Conservation (phyloP, 2,329 filamentous ascomycete species). For the Chaetomiaceae sp. region DNA sequence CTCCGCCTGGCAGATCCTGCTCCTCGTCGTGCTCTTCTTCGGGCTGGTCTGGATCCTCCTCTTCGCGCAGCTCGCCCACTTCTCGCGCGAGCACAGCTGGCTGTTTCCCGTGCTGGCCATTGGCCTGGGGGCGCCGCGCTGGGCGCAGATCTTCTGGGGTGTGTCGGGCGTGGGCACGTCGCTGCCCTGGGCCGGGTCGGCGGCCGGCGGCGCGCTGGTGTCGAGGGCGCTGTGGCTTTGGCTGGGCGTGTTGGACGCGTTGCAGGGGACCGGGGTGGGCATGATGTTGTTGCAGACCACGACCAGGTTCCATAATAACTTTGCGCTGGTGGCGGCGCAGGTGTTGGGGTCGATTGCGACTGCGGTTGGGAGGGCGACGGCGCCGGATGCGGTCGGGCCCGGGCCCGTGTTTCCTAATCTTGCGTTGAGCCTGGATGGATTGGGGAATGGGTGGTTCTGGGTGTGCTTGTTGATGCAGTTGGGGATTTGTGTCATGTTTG, state of each 20-base stretch:
- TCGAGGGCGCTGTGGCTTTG: slow-evolving; percentile 59
- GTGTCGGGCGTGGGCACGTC: slow-evolving; percentile 55
- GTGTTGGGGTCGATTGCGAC: slow-evolving; percentile 58
- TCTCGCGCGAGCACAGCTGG: slow-evolving; percentile 60
- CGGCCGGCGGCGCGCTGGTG: slow-evolving; percentile 50
- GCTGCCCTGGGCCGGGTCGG: slow-evolving; percentile 56
- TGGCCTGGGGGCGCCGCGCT: slow-evolving; percentile 59
- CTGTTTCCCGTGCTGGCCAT: slow-evolving; percentile 63
- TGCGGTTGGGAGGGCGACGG: slow-evolving; percentile 55
- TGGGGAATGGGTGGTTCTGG: slow-evolving; percentile 57
- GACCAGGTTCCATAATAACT: slow-evolving; percentile 59
- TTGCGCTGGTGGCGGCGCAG: slow-evolving; percentile 57
- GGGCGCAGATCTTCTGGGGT: slow-evolving; percentile 64
- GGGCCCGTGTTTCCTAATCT: slow-evolving; percentile 60
- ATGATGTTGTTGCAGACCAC: slow-evolving; percentile 63
- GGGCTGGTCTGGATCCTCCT: slow-evolving; percentile 50
- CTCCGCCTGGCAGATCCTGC: slow-evolving; percentile 49
- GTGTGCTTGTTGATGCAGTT: slow-evolving; percentile 54
- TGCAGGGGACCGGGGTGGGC: slow-evolving; percentile 62
- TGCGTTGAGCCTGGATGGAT: slow-evolving; percentile 40
- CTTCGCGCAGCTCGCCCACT: slow-evolving; percentile 45
- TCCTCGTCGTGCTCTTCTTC: slow-evolving; percentile 53
- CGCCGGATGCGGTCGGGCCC: slow-evolving; percentile 56
- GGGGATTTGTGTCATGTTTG: slow-evolving; percentile 52
- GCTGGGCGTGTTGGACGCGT: slow-evolving; percentile 59